Evolutionary conservation across 75 land plant species (phyloP), one percentile per base, ranked within the genome.

Genomic region (Chamaecyparis obtusa): DNA sequence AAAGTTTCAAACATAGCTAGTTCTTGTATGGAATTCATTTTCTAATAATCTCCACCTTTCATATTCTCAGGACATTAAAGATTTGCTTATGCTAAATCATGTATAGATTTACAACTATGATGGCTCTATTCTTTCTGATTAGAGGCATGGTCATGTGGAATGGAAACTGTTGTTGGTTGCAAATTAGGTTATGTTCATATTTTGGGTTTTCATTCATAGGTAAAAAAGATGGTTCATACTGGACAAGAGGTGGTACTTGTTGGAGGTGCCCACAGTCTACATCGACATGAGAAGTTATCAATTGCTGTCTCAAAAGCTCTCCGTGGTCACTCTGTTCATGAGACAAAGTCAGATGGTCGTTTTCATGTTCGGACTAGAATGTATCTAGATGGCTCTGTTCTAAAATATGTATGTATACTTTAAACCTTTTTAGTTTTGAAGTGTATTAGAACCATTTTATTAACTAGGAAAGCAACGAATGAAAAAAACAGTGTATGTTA

Each of bases 251-350:
- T 95, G 44, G 95, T 98, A 56, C 91, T 98, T 81, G 89, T 98
- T 84, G 96, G 95, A 14, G 99, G 99, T 83, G 78, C 94, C 36
- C 95, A 97, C 89, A 93, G 90, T 87, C 78, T 98, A 35, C 99
- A 98, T 91, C 91, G 84, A 43, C 99, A 98, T 91, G 99, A 98
- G 83, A 97, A 97, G 93, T 86, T 98, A 83, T 94, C 99, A 30
- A 95, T 97, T 88, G 99, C 99, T 69, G 99, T 98, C 86, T 93
- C 96, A 49, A 98, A 98, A 87, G 97, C 99, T 67, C 92, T 94
- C 89, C 92, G 97, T 35, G 93, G 99, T 80, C 95, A 93, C 89
- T 98, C 99, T 36, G 84, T 95, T 55, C 99, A 98, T 82, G 99
- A 98, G 88, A 98, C 99, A 69, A 92, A 92, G 81, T 86, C 86